Evolutionary conservation across 495 filamentous ascomycete species (phyloP).

Genomic region (Trichoderma orchidacearum): DNA sequence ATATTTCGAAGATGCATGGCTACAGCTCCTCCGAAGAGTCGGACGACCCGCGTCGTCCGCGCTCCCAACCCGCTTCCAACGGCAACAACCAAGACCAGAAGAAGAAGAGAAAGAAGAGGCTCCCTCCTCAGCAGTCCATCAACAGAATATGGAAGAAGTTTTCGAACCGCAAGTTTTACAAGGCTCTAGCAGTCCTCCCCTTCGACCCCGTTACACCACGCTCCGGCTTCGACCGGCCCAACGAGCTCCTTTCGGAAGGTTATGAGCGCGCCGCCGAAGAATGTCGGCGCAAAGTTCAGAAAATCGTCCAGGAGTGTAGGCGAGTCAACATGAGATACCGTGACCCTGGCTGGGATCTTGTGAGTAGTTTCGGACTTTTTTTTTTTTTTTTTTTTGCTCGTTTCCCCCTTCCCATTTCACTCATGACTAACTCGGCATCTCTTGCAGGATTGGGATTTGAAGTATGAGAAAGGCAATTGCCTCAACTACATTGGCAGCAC

Average conservation of each 20-base stretch:
- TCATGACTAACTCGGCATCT: constrained; percentile 7
- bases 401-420: constrained; percentile 8
- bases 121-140: constrained; percentile 60
- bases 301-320: constrained; percentile 75
- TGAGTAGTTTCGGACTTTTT: constrained; percentile 23
- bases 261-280: constrained; percentile 64
- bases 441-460: constrained; percentile 34
- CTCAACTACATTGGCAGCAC: constrained; percentile 30
- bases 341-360: constrained; percentile 76
- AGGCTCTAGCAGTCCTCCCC: constrained; percentile 31
- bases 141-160: constrained; percentile 75
- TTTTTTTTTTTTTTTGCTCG: no score
- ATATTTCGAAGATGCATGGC: constrained; percentile 14
- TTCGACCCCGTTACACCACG: constrained; percentile 32
- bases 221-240: constrained; percentile 28
- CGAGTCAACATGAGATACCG: constrained; percentile 82
- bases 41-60: constrained; percentile 14
- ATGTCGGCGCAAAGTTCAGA: constrained; percentile 68
- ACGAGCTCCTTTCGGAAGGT: constrained; percentile 36
- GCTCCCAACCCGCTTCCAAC: constrained; percentile 6
- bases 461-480: constrained; percentile 31
- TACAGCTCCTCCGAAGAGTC: constrained; percentile 23
- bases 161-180: constrained; percentile 42
- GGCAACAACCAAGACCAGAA: constrained; percentile 10
- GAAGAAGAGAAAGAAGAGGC: constrained; percentile 41